Evolutionary conservation across 371 early-diverging fungal genomes (phyloP), one percentile per base, ranked within the genome.

Genomic region (Choanephora cucurbitarum): DNA sequence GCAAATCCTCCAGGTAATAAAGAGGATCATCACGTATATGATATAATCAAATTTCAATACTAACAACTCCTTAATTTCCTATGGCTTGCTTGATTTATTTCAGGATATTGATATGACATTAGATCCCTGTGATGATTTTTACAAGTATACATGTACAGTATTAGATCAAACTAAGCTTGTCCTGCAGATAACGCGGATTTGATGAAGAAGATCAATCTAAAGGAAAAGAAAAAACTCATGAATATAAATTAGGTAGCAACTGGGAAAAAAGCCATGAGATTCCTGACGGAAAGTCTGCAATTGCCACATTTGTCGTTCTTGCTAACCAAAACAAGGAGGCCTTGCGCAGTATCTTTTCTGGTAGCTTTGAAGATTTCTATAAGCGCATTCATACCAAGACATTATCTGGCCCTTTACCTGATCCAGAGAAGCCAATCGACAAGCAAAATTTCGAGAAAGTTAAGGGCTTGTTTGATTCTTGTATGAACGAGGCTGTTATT

Each of bases 291-390:
- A 75, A 82, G 55, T 67, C 80, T 15, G 55, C 69, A 21, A 64
- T 69, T 9, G 70, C 77, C 10, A 67, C 70, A 6, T 71, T 77
- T 45, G 55, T 47, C 0, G 23, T 49, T 18, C 49, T 77, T 31
- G 47, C 33, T 9, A 64, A 60, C 4, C 76, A 78, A 69, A 86
- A 86, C 70, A 83, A 84, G 55, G 84, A 85, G 60, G 80, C 80
- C 28, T 80, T 96, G 31, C 68, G 62, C n/a, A 57, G 47, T 15
- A 68, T 83, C 10, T 54, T 70, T 15, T 67, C 79, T 13, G 67
- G 70, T 17, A 68, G 78, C 44, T 73, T 71, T 49, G 64, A 69
- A 42, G 55, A 65, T n/a, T 64, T 74, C 54, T 61, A 68, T 40
- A 54, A 71, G 9, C 51, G 45, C 17, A 57, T 60, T 8, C 60